phyloP scores from a whole-genome alignment of 2,329 filamentous ascomycete genomes.

The Xylaria sp. region DNA sequence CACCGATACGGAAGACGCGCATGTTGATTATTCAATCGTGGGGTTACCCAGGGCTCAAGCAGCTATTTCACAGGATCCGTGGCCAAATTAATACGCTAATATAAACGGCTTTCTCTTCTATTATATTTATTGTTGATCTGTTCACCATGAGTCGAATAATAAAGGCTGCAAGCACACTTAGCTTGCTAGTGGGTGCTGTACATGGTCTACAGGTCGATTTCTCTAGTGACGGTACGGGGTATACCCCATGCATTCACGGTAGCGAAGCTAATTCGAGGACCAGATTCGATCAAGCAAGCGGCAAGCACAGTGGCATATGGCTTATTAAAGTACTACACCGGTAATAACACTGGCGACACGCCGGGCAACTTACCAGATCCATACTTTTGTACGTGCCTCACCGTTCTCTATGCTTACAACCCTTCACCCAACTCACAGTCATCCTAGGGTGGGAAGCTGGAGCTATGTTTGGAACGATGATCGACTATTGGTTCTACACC shows the following conservation, averaged over 20 bases:
- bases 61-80: conserved; percentile 1
- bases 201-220: conserved; percentile 50
- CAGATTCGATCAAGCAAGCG: conserved; percentile 61
- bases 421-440: conserved; percentile 35
- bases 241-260: neutral
- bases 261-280: conserved; percentile 50
- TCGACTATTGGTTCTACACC: conserved; percentile 79
- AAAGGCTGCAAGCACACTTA: conserved; percentile 42
- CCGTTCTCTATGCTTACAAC: conserved; percentile 22
- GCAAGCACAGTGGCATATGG: conserved; percentile 50
- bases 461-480: conserved; percentile 75
- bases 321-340: conserved; percentile 53
- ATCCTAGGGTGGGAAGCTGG: conserved; percentile 75
- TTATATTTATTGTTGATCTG: conserved; percentile 12
- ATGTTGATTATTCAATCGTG: conserved; percentile 2
- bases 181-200: conserved; percentile 47
- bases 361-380: conserved; percentile 68
- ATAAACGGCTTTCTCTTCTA: conserved; percentile 18
- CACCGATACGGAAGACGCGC: neutral
- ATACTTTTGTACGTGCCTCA: conserved; percentile 68
- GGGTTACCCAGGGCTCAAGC: neutral
- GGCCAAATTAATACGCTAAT: conserved; percentile 1
- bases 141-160: conserved; percentile 43
- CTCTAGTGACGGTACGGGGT: conserved; percentile 48
- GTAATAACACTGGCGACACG: conserved; percentile 68